Evolutionary conservation across 2,329 filamentous ascomycete species (phyloP), one percentile per base, ranked within the genome.

Genomic region (Trichoderma simmonsii): DNA sequence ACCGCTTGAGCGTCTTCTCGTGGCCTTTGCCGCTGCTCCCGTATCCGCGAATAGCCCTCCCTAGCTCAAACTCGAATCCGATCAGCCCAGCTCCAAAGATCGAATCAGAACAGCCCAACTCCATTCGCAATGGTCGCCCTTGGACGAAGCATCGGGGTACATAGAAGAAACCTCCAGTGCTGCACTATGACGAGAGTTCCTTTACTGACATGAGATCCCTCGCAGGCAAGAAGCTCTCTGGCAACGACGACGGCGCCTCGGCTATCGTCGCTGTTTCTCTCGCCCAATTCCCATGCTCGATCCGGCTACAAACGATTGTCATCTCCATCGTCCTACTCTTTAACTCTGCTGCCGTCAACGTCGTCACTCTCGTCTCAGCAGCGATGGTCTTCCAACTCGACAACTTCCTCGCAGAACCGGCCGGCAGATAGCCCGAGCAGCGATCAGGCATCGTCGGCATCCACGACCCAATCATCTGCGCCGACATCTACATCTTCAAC

Each of bases 381-480:
- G 36, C 72, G 76, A 76, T 79, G 72, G 73, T 75, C 73, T 28
- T 78, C 76, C 59, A 66, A 73, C 18, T 73, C 78, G 1, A 70
- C 72, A n/a, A 34, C 71, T 65, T 11, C 62, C 51, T 24, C 28
- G 51, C 18, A 64, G 64, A 36, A 63, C 60, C 9, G 71, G 15
- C 39, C 7, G 6, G 26, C 43, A 32, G 59, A 70, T 60, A 56
- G 36, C 26, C 69, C 34, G 8, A 64, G 21, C 21, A 15, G 14
- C 28, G 51, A 43, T 26, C 66, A 66, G 26, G 32, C 61, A 28
- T 32, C 51, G 4, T 39, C 68, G 21, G 3, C 68, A 6, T 14
- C 67, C 15, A 24, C 62, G 30, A 66, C 43, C 32, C 26, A 48
- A 15, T 32, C 48, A 21, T 61, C 74, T 6, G 57, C 6, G 21